These are phyloP conservation scores for Tuctoria greenei DNA, from an alignment of 176 grass and related monocot genomes.

Conservation along the genomic window DNA sequence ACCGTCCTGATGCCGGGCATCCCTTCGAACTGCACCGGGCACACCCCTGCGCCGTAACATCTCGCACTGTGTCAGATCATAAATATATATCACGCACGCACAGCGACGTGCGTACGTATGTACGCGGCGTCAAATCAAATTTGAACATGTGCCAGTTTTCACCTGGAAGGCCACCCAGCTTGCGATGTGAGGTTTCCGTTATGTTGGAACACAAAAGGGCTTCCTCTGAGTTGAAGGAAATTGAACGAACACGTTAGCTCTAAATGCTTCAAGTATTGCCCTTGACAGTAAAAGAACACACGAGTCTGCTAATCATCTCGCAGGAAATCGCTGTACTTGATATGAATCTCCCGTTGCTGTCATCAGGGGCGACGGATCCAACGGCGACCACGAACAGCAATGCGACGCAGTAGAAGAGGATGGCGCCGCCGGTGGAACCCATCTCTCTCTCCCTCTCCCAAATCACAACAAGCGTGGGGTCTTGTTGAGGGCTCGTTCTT, in stretches of 20 bases:
- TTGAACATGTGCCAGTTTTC: background rate
- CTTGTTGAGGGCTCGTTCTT: background rate
- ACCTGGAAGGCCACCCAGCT: background rate
- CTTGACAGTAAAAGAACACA: no score
- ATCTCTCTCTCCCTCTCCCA: background rate
- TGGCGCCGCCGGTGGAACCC: background rate
- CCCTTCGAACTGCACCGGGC: constrained; percentile 24
- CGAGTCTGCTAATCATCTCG: background rate
- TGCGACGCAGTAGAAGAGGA: constrained; percentile 8
- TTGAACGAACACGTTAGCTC: background rate
- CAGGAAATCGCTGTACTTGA: background rate
- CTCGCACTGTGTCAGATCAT: background rate
- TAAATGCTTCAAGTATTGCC: no score
- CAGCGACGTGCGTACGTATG: no score
- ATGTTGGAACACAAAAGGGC: constrained; percentile 1
- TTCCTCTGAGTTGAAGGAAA: background rate
- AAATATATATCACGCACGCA: no score
- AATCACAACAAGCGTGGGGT: background rate
- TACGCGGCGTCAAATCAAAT: no score
- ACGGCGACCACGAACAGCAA: background rate
- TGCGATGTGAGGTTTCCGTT: background rate
- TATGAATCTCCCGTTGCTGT: background rate
- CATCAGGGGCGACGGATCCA: background rate
- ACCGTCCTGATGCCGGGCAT: background rate
- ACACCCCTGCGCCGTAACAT: background rate